Evolutionary conservation across 2,329 filamentous ascomycete genomes (phyloP).

Genomic region (Colletotrichum ledebouriae): DNA sequence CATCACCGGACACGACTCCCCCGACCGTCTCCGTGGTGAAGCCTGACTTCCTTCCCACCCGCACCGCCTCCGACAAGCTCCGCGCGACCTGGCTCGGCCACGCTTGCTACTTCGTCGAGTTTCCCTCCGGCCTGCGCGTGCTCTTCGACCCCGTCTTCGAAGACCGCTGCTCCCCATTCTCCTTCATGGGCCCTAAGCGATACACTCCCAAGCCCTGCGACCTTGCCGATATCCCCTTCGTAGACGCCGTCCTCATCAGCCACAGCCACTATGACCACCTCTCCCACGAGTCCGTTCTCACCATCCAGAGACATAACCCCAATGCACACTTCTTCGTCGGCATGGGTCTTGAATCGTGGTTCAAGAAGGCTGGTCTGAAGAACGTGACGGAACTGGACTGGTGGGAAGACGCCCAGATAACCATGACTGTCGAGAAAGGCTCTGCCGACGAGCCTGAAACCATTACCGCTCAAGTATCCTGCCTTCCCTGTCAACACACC

Average conservation of each 20-base stretch:
- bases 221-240: slow-evolving; percentile 80
- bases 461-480: slow-evolving; percentile 80
- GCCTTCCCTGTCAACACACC: slow-evolving; percentile 87
- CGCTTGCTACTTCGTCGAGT: slow-evolving; percentile 94
- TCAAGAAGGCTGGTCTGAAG: slow-evolving; percentile 75
- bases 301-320: slow-evolving; percentile 79
- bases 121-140: slow-evolving; percentile 85
- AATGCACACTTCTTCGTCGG: slow-evolving; percentile 91
- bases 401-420: slow-evolving; percentile 90
- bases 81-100: slow-evolving; percentile 96
- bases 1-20: slow-evolving; percentile 71
- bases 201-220: slow-evolving; percentile 84
- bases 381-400: slow-evolving; percentile 93
- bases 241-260: slow-evolving; percentile 84
- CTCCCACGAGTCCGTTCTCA: slow-evolving; percentile 79
- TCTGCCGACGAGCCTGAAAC: slow-evolving; percentile 50
- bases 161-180: slow-evolving; percentile 84
- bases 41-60: slow-evolving; percentile 75
- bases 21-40: slow-evolving; percentile 76
- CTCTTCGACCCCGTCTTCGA: slow-evolving; percentile 96
- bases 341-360: slow-evolving; percentile 87
- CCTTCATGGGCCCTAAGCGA: slow-evolving; percentile 78
- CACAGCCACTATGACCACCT: slow-evolving; percentile 97
- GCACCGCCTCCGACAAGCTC: slow-evolving; percentile 69
- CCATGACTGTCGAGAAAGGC: slow-evolving; percentile 61